Percentiles rank a stretch among this genome's conserved stretches.
These are phyloP conservation scores for Bimuria novae-zelandiae DNA, from an alignment of 2,329 filamentous ascomycete genomes.

Conservation along the genomic window DNA sequence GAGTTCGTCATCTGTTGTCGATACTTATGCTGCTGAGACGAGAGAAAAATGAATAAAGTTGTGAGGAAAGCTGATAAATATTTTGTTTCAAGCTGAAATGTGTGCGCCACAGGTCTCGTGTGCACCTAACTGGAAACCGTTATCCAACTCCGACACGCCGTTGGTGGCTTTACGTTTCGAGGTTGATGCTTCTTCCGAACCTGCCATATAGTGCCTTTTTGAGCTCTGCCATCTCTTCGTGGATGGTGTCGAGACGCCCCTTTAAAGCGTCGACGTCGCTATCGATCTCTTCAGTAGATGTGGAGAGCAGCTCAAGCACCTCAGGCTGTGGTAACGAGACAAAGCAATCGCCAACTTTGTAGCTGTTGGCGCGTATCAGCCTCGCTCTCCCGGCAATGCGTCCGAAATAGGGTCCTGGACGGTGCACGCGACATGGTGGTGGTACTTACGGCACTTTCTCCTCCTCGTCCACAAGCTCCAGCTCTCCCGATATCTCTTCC, in stretches of 20 bases:
- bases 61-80: background rate
- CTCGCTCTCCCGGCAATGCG: background rate
- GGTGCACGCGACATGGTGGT: background rate
- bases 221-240: slow-evolving; percentile 85
- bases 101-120: background rate
- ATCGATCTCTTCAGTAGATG: slow-evolving; percentile 74
- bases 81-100: slow-evolving; percentile 1
- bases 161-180: slow-evolving; percentile 68
- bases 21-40: background rate
- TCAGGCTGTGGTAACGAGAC: slow-evolving; percentile 82
- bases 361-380: slow-evolving; percentile 58
- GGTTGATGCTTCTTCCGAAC: slow-evolving; percentile 95
- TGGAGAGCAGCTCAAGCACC: slow-evolving; percentile 81
- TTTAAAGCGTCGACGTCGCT: slow-evolving; percentile 76
- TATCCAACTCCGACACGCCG: slow-evolving; percentile 1
- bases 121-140: slow-evolving; percentile 3
- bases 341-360: slow-evolving; percentile 96
- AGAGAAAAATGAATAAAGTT: background rate
- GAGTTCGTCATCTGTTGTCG: background rate
- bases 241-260: slow-evolving; percentile 72
- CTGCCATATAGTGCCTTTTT: slow-evolving; percentile 93
- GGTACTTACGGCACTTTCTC: slow-evolving; percentile 82
- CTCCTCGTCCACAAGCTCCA: slow-evolving; percentile 95
- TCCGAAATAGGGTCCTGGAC: background rate
- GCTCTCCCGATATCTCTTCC: slow-evolving; percentile 86